A percentile compares a stretch with the other conserved stretches of the same genome.
phyloP scores from a whole-genome alignment of 2,329 filamentous ascomycete species.

The Xylariaceae sp. region DNA sequence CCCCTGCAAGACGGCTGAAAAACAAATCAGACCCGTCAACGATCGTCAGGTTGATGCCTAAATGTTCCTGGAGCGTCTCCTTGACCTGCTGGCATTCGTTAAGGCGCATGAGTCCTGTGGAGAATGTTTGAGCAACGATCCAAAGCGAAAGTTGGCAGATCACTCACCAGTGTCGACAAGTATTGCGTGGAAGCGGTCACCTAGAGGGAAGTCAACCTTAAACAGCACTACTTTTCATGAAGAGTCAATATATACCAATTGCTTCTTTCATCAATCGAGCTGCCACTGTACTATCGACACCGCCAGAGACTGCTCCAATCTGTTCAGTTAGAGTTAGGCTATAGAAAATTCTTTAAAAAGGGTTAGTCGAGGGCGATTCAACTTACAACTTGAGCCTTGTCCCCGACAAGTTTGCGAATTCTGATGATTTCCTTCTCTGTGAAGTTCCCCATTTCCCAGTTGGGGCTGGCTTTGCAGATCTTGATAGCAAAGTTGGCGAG shows the following conservation, averaged over 20 bases:
- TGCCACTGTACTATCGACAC: slow-evolving; percentile 85
- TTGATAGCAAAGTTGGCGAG: slow-evolving; percentile 73
- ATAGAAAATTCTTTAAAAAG: not conserved
- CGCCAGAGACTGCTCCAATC: slow-evolving; percentile 73
- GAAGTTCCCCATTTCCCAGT: slow-evolving; percentile 87
- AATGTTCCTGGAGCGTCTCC: slow-evolving; percentile 68
- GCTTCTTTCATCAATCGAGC: slow-evolving; percentile 82
- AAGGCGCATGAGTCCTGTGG: slow-evolving; percentile 62
- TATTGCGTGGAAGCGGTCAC: slow-evolving; percentile 75
- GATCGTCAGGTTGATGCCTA: slow-evolving; percentile 88
- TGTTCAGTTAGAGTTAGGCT: slow-evolving; percentile 1
- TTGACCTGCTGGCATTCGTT: slow-evolving; percentile 82
- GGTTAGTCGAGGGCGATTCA: not conserved
- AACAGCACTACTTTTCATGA: not conserved
- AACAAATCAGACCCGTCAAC: slow-evolving; percentile 76
- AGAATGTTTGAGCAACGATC: slow-evolving; percentile 10
- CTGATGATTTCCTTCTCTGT: slow-evolving; percentile 73
- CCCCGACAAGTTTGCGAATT: slow-evolving; percentile 78
- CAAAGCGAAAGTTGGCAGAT: not conserved
- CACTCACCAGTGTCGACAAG: slow-evolving; percentile 72
- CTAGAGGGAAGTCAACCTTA: slow-evolving; percentile 37
- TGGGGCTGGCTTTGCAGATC: slow-evolving; percentile 71
- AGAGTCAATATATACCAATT: slow-evolving; percentile 46
- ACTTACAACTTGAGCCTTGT: slow-evolving; percentile 66
- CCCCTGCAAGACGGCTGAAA: slow-evolving; percentile 68